Percentiles rank a stretch among this genome's conserved stretches.
These are phyloP conservation scores for Pestalotiopsis sp. DNA, from an alignment of 2,329 filamentous ascomycete species.

Conservation along the genomic window DNA sequence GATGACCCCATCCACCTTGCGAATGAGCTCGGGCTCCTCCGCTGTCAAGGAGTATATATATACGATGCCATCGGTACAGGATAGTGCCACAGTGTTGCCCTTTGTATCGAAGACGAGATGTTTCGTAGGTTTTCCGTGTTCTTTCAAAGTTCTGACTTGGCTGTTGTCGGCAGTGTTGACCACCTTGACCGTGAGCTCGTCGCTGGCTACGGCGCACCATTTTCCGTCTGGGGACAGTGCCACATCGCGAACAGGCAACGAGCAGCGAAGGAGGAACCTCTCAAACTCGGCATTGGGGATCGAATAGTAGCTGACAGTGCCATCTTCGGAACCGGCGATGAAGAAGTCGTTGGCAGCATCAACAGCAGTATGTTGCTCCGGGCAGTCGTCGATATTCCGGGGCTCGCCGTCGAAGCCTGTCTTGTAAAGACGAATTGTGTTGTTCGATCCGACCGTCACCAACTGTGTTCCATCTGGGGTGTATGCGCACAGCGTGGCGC, in stretches of 20 bases:
- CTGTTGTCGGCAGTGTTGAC: constrained; percentile 81
- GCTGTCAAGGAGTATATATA: constrained; percentile 86
- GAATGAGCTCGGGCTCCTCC: constrained; percentile 79
- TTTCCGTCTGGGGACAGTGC: constrained; percentile 78
- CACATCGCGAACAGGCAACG: constrained; percentile 86
- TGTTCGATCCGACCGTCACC: constrained; percentile 91
- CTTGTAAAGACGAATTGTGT: constrained; percentile 89
- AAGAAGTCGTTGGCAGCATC: constrained; percentile 80
- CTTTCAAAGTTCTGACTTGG: constrained; percentile 75
- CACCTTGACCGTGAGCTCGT: constrained; percentile 89
- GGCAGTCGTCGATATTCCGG: constrained; percentile 86
- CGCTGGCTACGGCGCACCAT: constrained; percentile 96
- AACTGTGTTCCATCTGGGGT: constrained; percentile 86
- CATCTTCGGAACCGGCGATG: constrained; percentile 89
- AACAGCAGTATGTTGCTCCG: constrained; percentile 82
- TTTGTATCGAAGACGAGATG: constrained; percentile 87
- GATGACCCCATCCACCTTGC: constrained; percentile 85
- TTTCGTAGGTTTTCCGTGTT: constrained; percentile 86
- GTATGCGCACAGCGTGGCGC: constrained; percentile 85
- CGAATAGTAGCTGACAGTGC: constrained; percentile 94
- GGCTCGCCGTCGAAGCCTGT: constrained; percentile 93
- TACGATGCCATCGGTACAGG: constrained; percentile 84
- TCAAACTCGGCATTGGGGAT: constrained; percentile 75
- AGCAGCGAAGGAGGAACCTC: constrained; percentile 78
- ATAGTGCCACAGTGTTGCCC: constrained; percentile 75